Conservation (phyloP, 768 basidiomycete genomes). For the Kondoa malvinella region DNA sequence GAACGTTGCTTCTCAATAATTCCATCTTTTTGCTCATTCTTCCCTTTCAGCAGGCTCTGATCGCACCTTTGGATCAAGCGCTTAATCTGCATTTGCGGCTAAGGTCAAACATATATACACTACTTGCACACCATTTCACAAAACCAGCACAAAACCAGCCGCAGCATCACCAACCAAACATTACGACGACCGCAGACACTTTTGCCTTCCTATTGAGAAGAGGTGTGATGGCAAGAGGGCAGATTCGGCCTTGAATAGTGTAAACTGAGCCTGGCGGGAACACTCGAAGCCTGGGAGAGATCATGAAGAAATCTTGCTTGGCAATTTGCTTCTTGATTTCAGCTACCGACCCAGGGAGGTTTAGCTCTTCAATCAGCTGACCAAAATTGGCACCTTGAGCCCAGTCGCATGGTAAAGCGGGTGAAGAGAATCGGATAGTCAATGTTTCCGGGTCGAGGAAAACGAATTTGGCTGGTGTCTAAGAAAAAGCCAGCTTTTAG, state of each 20-base stretch:
- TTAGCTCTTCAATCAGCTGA: neutral
- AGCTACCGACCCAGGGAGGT: neutral
- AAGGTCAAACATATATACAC: too few species aligned
- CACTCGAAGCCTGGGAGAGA: neutral
- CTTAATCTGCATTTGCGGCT: too few species aligned
- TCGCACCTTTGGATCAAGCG: too few species aligned
- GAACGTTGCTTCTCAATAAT: too few species aligned
- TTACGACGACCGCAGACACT: neutral
- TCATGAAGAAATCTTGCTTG: neutral
- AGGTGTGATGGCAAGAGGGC: neutral
- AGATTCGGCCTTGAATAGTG: neutral
- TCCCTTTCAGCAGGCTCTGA: too few species aligned
- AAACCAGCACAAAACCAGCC: too few species aligned
- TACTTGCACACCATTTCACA: too few species aligned
- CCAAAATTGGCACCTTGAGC: conserved; percentile 1
- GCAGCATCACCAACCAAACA: neutral
- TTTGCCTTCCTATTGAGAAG: neutral
- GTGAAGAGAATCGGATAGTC: neutral
- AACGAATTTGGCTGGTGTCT: neutral
- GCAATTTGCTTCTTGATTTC: neutral
- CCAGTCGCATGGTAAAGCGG: neutral
- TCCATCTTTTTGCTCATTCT: too few species aligned
- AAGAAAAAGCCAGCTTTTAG: too few species aligned
- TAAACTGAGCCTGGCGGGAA: too few species aligned
- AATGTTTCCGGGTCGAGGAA: neutral